phyloP scores from a whole-genome alignment of 805 yeast species.

The Cyberlindnera saturnus region DNA sequence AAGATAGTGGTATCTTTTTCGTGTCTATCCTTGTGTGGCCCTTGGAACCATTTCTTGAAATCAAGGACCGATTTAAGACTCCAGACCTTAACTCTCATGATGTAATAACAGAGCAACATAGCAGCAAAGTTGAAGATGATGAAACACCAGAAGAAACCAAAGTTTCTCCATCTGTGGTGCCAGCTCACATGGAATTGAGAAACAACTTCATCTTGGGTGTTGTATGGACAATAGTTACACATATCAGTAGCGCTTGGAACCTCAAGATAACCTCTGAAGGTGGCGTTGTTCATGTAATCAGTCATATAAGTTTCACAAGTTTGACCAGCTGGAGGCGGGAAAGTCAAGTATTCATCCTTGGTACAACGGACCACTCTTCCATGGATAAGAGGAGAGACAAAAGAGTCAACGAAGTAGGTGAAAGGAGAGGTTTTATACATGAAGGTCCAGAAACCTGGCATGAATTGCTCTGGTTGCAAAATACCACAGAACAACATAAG shows the following conservation, averaged over 20 bases:
- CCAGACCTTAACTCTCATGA: neutral
- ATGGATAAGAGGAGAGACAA: no score
- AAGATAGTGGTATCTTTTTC: neutral
- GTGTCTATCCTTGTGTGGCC: neutral
- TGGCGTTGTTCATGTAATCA: conserved; percentile 30
- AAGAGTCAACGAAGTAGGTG: conserved; percentile 49
- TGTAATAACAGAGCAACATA: neutral
- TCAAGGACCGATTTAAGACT: neutral
- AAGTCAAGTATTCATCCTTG: no score
- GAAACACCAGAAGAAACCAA: conserved; percentile 56
- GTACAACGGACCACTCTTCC: no score
- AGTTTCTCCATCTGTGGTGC: conserved; percentile 49
- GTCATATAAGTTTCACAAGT: conserved; percentile 58
- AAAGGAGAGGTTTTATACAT: conserved; percentile 71
- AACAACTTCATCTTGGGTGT: neutral
- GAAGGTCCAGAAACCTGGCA: conserved; percentile 74
- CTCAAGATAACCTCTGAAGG: conserved; percentile 50
- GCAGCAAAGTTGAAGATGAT: conserved; percentile 32
- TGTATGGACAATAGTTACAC: conserved; percentile 43
- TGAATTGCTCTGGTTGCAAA: conserved; percentile 49
- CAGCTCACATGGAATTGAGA: neutral
- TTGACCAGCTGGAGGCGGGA: conserved; percentile 46
- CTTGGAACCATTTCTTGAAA: neutral
- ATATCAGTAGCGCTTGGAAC: conserved; percentile 42
- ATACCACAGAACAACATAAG: conserved; percentile 53